Evolutionary conservation across 2,329 filamentous ascomycete species (phyloP).

Genomic region (Cyphellophora attinorum): DNA sequence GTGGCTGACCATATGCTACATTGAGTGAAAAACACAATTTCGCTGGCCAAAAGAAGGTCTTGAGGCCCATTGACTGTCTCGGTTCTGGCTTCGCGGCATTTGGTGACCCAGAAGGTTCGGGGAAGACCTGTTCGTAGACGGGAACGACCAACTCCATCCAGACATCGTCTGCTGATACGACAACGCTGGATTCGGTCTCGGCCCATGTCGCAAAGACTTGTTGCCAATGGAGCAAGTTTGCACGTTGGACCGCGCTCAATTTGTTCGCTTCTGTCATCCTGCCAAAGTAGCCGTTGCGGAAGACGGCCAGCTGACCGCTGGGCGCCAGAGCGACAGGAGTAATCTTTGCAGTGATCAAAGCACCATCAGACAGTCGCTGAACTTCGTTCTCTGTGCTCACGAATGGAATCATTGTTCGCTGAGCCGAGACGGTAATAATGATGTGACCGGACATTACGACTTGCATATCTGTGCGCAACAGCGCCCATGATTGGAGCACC

Average conservation of each 20-base stretch:
- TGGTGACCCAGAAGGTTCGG: not conserved
- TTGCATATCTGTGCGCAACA: conserved; percentile 15
- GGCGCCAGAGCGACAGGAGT: conserved; percentile 1
- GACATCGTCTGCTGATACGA: conserved; percentile 1
- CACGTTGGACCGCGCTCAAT: not conserved
- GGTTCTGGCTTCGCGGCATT: not conserved
- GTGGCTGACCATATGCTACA: conserved; percentile 10
- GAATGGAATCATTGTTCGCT: not conserved
- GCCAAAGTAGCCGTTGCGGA: not conserved
- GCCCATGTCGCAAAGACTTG: conserved; percentile 11
- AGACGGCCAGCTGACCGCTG: not conserved
- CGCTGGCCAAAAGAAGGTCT: conserved; percentile 35
- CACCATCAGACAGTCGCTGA: not conserved
- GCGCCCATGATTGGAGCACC: not conserved
- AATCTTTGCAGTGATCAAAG: not conserved
- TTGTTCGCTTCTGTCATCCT: not conserved
- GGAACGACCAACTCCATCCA: conserved; percentile 15
- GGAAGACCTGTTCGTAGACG: conserved; percentile 5
- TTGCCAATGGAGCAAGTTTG: conserved; percentile 6
- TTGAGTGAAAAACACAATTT: conserved; percentile 31
- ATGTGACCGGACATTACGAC: conserved; percentile 14
- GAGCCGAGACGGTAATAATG: conserved; percentile 11
- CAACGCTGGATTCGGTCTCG: conserved; percentile 6
- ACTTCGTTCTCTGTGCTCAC: not conserved
- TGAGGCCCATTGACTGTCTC: conserved; percentile 20